phyloP scores from a whole-genome alignment of 176 grass and related monocot species.

The Neostapfia colusana region DNA sequence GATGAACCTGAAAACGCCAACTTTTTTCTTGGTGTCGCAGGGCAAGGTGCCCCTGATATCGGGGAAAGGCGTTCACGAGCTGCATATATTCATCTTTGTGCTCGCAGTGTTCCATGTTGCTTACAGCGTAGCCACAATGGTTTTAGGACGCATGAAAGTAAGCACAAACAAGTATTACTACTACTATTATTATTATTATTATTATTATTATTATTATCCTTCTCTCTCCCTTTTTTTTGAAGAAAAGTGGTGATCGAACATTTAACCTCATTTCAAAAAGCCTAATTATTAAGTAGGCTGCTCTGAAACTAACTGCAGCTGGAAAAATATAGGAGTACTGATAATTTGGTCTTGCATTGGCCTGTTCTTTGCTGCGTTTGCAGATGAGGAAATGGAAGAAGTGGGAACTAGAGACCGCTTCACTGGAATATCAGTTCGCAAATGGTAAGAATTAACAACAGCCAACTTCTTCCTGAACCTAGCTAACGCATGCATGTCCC shows the following conservation, averaged over 20 bases:
- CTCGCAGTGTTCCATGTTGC: constrained; percentile 78
- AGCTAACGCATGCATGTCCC: not conserved
- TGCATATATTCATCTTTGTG: constrained; percentile 91
- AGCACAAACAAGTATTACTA: constrained; percentile 5
- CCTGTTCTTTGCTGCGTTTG: not conserved
- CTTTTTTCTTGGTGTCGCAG: constrained; percentile 33
- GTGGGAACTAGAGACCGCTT: constrained; percentile 76
- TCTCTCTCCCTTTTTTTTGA: not conserved
- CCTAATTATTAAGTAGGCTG: not conserved
- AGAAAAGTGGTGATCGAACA: not conserved
- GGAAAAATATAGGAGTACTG: not conserved
- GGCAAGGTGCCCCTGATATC: constrained; percentile 74
- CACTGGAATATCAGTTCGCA: constrained; percentile 72
- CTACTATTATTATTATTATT: too few species aligned
- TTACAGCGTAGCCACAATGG: constrained; percentile 77
- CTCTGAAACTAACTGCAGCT: not conserved
- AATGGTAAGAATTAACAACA: constrained; percentile 48
- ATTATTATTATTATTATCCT: too few species aligned
- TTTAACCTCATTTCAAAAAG: not conserved
- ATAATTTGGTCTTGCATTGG: not conserved
- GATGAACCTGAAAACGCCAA: not conserved
- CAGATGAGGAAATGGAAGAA: constrained; percentile 89
- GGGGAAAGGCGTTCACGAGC: constrained; percentile 50
- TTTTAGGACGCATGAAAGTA: constrained; percentile 69
- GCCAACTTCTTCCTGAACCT: too few species aligned